phyloP scores from a whole-genome alignment of 139 green algal genomes.

The Tetradesmus lagerheimii region DNA sequence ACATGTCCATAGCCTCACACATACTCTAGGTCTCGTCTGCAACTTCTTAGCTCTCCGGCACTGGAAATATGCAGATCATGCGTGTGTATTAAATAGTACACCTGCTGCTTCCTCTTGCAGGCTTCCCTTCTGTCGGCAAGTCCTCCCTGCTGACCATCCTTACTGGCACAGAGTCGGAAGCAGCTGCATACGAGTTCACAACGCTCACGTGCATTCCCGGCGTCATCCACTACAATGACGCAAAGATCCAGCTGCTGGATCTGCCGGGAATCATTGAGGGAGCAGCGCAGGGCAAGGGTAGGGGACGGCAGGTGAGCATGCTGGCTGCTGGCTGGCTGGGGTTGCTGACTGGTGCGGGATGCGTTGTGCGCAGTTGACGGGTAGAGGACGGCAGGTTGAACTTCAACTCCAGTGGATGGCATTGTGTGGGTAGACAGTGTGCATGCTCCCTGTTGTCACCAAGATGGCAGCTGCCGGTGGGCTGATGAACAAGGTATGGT shows the following conservation, averaged over 20 bases:
- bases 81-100: too few relatives aligned
- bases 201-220: slow-evolving; percentile 98
- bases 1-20: neutral
- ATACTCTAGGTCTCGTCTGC: too few relatives aligned
- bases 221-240: slow-evolving; percentile 99
- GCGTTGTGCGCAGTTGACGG: too few relatives aligned
- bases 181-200: slow-evolving; percentile 99
- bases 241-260: slow-evolving; percentile 99
- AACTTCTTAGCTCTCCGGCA: too few relatives aligned
- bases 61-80: neutral
- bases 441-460: too few relatives aligned
- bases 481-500: neutral
- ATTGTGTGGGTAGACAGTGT: too few relatives aligned
- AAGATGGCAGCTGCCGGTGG: too few relatives aligned
- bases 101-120: slow-evolving; percentile 49
- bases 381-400: too few relatives aligned
- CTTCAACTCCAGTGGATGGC: too few relatives aligned
- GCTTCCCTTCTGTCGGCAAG: slow-evolving; percentile 98
- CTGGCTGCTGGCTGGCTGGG: neutral
- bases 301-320: slow-evolving; percentile 82
- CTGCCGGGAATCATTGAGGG: slow-evolving; percentile 99
- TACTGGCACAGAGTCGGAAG: slow-evolving; percentile 90
- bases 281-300: slow-evolving; percentile 94
- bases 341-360: too few relatives aligned
- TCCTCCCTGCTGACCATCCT: slow-evolving; percentile 96